These are phyloP conservation scores for Limnomonas spitsbergensis DNA, from an alignment of 139 green algal species.

Conservation along the genomic window DNA sequence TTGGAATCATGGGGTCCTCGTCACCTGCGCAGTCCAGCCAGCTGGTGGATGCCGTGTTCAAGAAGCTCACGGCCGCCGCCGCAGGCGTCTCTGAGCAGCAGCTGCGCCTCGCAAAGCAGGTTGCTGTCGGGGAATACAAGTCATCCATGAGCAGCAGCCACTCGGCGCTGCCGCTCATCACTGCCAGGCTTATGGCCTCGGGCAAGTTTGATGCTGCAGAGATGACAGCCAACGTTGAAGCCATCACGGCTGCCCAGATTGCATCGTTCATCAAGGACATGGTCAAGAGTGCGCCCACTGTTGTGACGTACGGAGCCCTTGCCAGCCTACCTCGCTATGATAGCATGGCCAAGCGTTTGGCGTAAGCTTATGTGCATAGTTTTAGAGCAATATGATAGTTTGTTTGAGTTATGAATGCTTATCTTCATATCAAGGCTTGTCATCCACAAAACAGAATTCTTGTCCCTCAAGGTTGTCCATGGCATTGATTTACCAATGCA, in stretches of 20 bases:
- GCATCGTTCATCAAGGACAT: slow-evolving; percentile 3
- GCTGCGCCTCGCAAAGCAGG: slow-evolving; percentile 35
- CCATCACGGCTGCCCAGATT: background rate
- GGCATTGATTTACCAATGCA: too few species aligned
- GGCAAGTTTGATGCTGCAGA: slow-evolving; percentile 31
- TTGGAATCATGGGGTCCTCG: slow-evolving; percentile 28
- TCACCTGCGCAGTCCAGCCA: slow-evolving; percentile 11
- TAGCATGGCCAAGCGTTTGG: slow-evolving; percentile 5
- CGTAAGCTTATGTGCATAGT: background rate
- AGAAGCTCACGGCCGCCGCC: slow-evolving; percentile 34
- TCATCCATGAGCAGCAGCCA: slow-evolving; percentile 5
- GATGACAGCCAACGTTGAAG: slow-evolving; percentile 19
- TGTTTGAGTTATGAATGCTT: background rate
- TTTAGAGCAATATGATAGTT: background rate
- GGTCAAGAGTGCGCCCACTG: background rate
- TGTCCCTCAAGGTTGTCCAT: too few species aligned
- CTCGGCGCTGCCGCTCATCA: slow-evolving; percentile 14
- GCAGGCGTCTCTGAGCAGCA: slow-evolving; percentile 30
- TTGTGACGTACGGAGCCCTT: background rate
- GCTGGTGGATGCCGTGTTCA: slow-evolving; percentile 32
- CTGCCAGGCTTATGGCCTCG: slow-evolving; percentile 27
- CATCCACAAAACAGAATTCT: too few species aligned
- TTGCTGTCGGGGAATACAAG: slow-evolving; percentile 30
- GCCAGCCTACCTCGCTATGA: slow-evolving; percentile 2
- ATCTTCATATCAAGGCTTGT: background rate